A percentile compares a stretch with the other conserved stretches of the same genome.
These are phyloP conservation scores for Pseudevernia furfuracea DNA, from an alignment of 495 filamentous ascomycete genomes.

Conservation along the genomic window DNA sequence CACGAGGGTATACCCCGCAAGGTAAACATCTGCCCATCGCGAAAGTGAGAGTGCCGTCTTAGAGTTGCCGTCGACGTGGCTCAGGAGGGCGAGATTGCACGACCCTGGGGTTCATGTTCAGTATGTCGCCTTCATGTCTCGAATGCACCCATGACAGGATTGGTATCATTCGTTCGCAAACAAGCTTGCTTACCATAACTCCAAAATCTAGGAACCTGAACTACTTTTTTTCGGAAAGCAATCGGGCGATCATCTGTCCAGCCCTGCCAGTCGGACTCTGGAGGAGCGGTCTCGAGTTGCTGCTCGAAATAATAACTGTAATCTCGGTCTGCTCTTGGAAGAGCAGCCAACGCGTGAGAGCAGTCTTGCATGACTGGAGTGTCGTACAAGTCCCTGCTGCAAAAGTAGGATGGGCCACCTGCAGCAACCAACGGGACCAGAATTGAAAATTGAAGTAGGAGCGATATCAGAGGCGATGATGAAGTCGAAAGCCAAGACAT, in stretches of 20 bases:
- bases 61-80: not conserved
- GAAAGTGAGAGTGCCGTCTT: not conserved
- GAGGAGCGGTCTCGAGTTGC: not conserved
- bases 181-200: not conserved
- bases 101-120: not conserved
- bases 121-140: not conserved
- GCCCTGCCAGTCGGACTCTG: not conserved
- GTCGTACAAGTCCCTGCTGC: not conserved
- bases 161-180: not conserved
- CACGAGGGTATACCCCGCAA: not conserved
- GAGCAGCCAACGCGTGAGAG: not conserved
- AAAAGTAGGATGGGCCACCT: not conserved
- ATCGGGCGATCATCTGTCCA: not conserved
- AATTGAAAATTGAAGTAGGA: not conserved
- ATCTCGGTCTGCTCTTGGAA: not conserved
- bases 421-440: not conserved
- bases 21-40: not conserved
- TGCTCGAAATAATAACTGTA: slow-evolving; percentile 9
- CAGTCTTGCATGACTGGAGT: not conserved
- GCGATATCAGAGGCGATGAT: not conserved
- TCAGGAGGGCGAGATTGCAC: slow-evolving; percentile 11
- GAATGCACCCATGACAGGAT: not conserved
- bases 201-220: slow-evolving; percentile 10
- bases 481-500: not conserved
- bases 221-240: not conserved